phyloP scores from a whole-genome alignment of 768 basidiomycete species.

The Strobilomyces echinocephalus region DNA sequence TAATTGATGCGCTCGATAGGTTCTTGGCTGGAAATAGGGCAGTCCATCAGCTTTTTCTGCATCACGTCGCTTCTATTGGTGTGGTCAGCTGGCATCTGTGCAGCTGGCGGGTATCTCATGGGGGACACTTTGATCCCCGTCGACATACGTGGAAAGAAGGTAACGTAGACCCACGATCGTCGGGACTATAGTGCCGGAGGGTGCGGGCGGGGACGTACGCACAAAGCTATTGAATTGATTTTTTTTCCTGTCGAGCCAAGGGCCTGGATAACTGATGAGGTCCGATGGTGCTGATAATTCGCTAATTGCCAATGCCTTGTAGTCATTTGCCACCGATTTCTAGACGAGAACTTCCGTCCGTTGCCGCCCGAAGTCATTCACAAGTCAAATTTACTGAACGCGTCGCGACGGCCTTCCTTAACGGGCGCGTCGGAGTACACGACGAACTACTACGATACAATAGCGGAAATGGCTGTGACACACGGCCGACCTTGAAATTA shows the following conservation, averaged over 20 bases:
- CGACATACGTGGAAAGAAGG: conserved; percentile 17
- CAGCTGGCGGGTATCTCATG: conserved; percentile 69
- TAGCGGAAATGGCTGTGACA: background rate
- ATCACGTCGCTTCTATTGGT: conserved; percentile 74
- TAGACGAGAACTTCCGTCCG: conserved; percentile 4
- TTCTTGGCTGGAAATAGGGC: conserved; percentile 87
- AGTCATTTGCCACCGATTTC: background rate
- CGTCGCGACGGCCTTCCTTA: background rate
- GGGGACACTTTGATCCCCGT: conserved; percentile 28
- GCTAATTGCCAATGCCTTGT: background rate
- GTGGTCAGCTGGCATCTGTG: conserved; percentile 76
- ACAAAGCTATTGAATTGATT: background rate
- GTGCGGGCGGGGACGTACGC: conserved; percentile 1
- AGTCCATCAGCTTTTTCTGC: conserved; percentile 84
- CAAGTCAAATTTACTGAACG: conserved; percentile 2
- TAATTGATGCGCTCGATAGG: conserved; percentile 36
- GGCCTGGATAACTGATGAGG: background rate
- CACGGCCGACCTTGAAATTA: conserved; percentile 6
- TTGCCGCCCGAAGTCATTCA: background rate
- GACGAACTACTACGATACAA: background rate
- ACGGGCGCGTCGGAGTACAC: background rate
- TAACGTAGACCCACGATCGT: conserved; percentile 23
- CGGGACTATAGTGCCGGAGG: conserved; percentile 10
- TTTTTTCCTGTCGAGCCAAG: background rate
- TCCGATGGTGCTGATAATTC: background rate